These are phyloP conservation scores for Petasospora fabianii DNA, from an alignment of 1,139 yeast genomes.

Conservation along the genomic window DNA sequence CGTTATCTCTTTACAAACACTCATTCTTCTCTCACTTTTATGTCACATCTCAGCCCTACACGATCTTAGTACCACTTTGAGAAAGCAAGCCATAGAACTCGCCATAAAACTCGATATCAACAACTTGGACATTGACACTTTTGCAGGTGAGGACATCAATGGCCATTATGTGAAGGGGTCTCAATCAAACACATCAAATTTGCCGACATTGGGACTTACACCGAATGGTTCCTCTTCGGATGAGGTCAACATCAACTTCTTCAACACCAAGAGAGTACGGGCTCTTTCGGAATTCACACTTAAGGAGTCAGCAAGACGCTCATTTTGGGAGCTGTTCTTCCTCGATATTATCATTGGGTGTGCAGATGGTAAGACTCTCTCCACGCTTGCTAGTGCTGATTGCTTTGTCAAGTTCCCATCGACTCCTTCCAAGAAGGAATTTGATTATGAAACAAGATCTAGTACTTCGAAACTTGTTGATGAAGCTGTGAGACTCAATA, in stretches of 20 bases:
- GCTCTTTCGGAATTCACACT: slow-evolving; percentile 25
- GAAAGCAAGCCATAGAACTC: slow-evolving; percentile 38
- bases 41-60: slow-evolving; percentile 48
- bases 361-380: slow-evolving; percentile 46
- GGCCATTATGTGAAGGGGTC: slow-evolving; percentile 13
- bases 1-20: slow-evolving; percentile 39
- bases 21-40: slow-evolving; percentile 37
- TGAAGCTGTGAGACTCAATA: slow-evolving; percentile 44
- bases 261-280: slow-evolving; percentile 28
- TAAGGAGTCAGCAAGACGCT: slow-evolving; percentile 39
- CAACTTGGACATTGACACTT: slow-evolving; percentile 30
- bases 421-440: slow-evolving; percentile 32
- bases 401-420: slow-evolving; percentile 37
- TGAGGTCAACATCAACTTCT: slow-evolving; percentile 26
- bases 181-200: neutral
- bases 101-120: slow-evolving; percentile 36
- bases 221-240: slow-evolving; percentile 16
- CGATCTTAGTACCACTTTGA: slow-evolving; percentile 37
- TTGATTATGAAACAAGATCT: slow-evolving; percentile 46
- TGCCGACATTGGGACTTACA: slow-evolving; percentile 5
- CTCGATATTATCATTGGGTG: slow-evolving; percentile 49
- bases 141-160: slow-evolving; percentile 24
- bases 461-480: slow-evolving; percentile 45
- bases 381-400: slow-evolving; percentile 34
- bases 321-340: slow-evolving; percentile 47